Percentiles rank a stretch among this genome's conserved stretches.
These are phyloP conservation scores for Boletellus sp. DNA, from an alignment of 768 basidiomycete species.

Conservation along the genomic window DNA sequence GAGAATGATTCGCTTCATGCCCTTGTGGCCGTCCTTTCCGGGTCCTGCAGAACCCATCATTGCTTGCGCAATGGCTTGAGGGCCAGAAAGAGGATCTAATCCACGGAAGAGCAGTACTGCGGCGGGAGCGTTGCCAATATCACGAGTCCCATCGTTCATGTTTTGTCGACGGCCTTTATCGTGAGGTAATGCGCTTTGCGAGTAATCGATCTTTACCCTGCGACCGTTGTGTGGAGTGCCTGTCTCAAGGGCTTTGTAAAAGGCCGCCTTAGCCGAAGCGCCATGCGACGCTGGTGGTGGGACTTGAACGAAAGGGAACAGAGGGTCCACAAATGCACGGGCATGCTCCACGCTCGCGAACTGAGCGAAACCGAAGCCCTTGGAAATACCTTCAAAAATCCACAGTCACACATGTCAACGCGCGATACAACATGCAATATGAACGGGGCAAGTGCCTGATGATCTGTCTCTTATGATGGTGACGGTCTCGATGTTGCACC, in stretches of 20 bases:
- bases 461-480: conserved; percentile 96
- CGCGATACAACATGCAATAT: conserved; percentile 59
- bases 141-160: conserved; percentile 90
- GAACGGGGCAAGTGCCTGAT: conserved; percentile 90
- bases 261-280: conserved; percentile 67
- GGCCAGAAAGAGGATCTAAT: conserved; percentile 82
- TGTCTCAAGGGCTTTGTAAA: conserved; percentile 70
- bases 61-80: conserved; percentile 81
- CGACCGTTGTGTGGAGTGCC: conserved; percentile 73
- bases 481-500: conserved; percentile 77
- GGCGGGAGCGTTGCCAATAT: conserved; percentile 84
- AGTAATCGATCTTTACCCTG: conserved; percentile 93
- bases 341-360: conserved; percentile 86
- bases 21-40: conserved; percentile 73
- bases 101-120: conserved; percentile 88
- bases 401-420: conserved; percentile 71
- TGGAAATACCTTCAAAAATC: conserved; percentile 83
- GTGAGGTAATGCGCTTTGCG: conserved; percentile 75
- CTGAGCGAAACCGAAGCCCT: conserved; percentile 96
- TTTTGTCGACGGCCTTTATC: conserved; percentile 64
- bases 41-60: conserved; percentile 80
- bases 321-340: conserved; percentile 83
- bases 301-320: conserved; percentile 88
- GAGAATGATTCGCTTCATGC: conserved; percentile 83
- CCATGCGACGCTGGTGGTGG: conserved; percentile 90